Evolutionary conservation across 345 rosid species (phyloP), one percentile per base, ranked within the genome.

Genomic region (Salix koriyanagi): DNA sequence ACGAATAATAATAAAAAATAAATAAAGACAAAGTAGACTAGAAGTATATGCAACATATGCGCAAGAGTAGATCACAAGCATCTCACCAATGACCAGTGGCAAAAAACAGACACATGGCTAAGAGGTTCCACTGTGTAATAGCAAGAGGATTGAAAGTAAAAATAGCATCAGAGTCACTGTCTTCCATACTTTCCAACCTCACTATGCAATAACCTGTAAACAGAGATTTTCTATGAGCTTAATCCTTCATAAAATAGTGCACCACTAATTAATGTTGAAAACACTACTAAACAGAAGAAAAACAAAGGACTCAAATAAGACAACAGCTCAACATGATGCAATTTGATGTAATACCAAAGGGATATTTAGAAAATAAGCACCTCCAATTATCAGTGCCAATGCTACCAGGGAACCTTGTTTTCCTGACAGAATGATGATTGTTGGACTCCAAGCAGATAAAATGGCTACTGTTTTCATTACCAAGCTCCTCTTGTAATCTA

Each of bases 71-170:
- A 68, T 14, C 52, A 67, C 61, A 73, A 54, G 75, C 61, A 79
- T 67, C 82, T 87, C 85, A 88, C 96, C 98, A 96, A 83, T 96
- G 99, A 75, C 98, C 99, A 36, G 96, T 89, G 82, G 91, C 87
- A 73, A 90, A 95, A 85, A 96, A 93, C 75, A 96, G 83, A 84
- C 92, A 90, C 15, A 89, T 82, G 23, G 97, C 91, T 54, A 91
- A 88, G 25, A 93, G 94, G 81, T 82, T 88, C 99, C 99, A 93
- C 66, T 95, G 96, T 28, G 83, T 80, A 73, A 93, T 87, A 42
- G 91, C 83, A 30, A 91, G 88, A 77, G 93, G 90, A 82, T 86
- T 81, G 73, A 86, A 77, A 80, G 65, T 72, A 30, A 75, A 76
- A 42, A 54, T 56, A 62, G 79, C 86, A 72, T 77, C 75, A 62